phyloP scores from a whole-genome alignment of 2,329 filamentous ascomycete genomes.

The Hypoxylon sp. region DNA sequence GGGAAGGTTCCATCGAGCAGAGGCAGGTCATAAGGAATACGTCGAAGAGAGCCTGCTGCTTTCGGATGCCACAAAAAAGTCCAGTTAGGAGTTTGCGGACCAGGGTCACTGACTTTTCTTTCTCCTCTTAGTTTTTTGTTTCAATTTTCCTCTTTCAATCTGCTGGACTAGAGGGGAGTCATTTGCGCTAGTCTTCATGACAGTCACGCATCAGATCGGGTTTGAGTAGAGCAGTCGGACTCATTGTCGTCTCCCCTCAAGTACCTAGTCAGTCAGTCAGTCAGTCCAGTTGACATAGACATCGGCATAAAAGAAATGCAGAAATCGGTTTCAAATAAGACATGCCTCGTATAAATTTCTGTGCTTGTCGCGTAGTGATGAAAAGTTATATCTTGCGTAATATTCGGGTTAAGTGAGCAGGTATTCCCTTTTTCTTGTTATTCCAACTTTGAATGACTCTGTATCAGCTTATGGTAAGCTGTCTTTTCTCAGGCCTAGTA shows the following conservation, averaged over 20 bases:
- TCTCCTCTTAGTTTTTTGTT: conserved; percentile 7
- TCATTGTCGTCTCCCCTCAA: conserved; percentile 9
- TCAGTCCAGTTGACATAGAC: conserved; percentile 42
- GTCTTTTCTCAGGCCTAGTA: too few relatives aligned
- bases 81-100: conserved; percentile 43
- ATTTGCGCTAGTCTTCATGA: background rate
- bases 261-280: conserved; percentile 12
- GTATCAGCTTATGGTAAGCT: too few relatives aligned
- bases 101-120: conserved; percentile 24
- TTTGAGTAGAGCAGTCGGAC: background rate
- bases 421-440: too few relatives aligned
- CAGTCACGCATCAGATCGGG: background rate
- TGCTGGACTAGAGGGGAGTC: conserved; percentile 12
- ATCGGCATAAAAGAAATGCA: conserved; percentile 48
- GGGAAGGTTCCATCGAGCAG: conserved; percentile 9
- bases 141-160: conserved; percentile 14
- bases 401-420: too few relatives aligned
- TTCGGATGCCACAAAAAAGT: conserved; percentile 42
- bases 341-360: background rate
- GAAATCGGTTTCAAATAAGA: conserved; percentile 37
- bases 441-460: too few relatives aligned
- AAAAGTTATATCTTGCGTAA: background rate
- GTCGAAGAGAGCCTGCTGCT: conserved; percentile 13
- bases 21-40: conserved; percentile 9
- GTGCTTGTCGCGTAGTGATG: background rate